phyloP scores from a whole-genome alignment of 208 protist genomes.

The Herpetomonas samuelpessoai region DNA sequence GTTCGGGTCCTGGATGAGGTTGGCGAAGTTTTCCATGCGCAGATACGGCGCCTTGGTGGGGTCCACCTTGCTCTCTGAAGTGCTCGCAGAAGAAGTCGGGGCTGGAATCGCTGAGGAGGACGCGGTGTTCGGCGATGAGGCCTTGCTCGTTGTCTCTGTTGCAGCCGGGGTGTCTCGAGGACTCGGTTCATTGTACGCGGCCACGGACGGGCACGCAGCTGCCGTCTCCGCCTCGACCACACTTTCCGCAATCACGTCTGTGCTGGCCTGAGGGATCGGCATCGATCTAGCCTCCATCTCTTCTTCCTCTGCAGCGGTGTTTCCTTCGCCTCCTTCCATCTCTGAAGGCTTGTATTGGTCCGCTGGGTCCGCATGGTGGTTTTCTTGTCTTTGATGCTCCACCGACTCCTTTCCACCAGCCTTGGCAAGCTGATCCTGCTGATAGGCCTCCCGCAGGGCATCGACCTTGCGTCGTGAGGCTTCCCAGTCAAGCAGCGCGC shows the following conservation, averaged over 20 bases:
- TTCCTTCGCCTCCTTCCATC: too few species aligned
- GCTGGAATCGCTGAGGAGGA: too few species aligned
- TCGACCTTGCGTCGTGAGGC: slow-evolving; percentile 7
- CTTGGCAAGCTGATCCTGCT: slow-evolving; percentile 6
- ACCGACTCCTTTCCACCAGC: not conserved
- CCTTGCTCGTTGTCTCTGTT: not conserved
- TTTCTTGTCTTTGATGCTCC: not conserved
- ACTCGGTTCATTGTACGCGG: slow-evolving; percentile 9
- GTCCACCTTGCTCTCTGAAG: too few species aligned
- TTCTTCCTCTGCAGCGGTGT: too few species aligned
- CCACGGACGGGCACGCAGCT: slow-evolving; percentile 24
- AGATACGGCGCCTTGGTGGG: slow-evolving; percentile 22
- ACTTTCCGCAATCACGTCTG: not conserved
- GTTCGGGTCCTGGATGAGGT: slow-evolving; percentile 45
- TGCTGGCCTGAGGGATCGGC: not conserved
- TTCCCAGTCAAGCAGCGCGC: slow-evolving; percentile 49
- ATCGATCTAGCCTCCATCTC: too few species aligned
- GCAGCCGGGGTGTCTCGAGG: not conserved
- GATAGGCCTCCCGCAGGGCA: slow-evolving; percentile 3
- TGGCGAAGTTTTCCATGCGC: slow-evolving; percentile 52
- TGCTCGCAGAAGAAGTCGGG: too few species aligned
- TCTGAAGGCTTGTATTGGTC: too few species aligned
- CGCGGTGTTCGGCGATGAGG: too few species aligned
- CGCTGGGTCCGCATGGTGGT: too few species aligned
- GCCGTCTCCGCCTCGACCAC: not conserved